Base-by-base conservation (phyloP, 2,329 filamentous ascomycete species). In the Phyllosticta paracitricarpa region DNA sequence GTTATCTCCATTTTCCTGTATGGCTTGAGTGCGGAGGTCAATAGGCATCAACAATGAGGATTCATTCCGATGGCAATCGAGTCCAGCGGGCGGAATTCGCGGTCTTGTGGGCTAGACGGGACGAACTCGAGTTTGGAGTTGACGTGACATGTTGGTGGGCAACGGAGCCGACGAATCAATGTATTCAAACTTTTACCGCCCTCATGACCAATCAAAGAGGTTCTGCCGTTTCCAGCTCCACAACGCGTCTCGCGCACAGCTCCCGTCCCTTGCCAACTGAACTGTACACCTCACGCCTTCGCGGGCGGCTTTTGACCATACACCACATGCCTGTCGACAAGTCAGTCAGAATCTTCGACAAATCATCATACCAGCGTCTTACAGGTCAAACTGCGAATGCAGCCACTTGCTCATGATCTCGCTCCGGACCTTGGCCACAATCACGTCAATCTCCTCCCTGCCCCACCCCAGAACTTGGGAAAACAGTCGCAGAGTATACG, bases 381-480 rank as follows among this genome's bases (percentile, higher is more conserved):
- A 48, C 40, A 48, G 14, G 14, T 48, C 40, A 19, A 48, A 48
- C 33, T 48, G 53, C 24, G 22, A 14, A 12, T 61, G 58, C 10
- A 61, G 4, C 10, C 28, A 25, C 28, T 19, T 30, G 19, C 33
- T 66, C 22, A 63, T 60, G 9, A 71, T 54, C 58, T 72, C 71
- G 10, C 65, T 63, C 24, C 68, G 58, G 10, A 68, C 51, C 8
- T 48, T 55, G 8, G 65, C 66, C 19, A 70, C 63, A 51, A 78
- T 72, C 3, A 77, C 69, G 55, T 76, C 72, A 4, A 78, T 73
- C 64, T 77, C 75, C 51, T 75, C 72, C 58, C 71, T 70, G 51
- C 64, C 69, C 76, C 76, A 79, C 3, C 75, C 76, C 22, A 78
- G 66, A 3, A 68, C 72, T 26, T 75, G 65, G 1, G 75, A 78